Conservation (phyloP, 257 asterid species). For the Ballota nigra region DNA sequence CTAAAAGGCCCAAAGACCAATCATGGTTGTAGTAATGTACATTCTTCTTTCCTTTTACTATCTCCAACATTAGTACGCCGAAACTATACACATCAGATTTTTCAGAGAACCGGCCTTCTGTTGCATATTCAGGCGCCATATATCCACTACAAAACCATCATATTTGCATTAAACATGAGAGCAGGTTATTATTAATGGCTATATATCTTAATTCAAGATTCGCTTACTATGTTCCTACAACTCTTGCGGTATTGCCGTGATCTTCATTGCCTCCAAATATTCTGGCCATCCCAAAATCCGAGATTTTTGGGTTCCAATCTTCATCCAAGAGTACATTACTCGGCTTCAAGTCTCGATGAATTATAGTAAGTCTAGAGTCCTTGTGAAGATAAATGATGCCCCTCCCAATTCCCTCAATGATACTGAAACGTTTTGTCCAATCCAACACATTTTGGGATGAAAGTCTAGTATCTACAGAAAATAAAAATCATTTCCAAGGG, state of each 20-base stretch:
- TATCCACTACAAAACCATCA: slow-evolving; percentile 28
- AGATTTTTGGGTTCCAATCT: slow-evolving; percentile 39
- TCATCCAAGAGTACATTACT: slow-evolving; percentile 37
- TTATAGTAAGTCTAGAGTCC: slow-evolving; percentile 40
- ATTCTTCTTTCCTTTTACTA: slow-evolving; percentile 31
- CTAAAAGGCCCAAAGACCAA: slow-evolving; percentile 28
- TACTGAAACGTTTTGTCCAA: slow-evolving; percentile 34
- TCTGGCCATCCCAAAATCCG: slow-evolving; percentile 48
- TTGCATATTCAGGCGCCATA: slow-evolving; percentile 41
- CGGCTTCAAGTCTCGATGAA: slow-evolving; percentile 42
- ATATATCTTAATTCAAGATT: neutral
- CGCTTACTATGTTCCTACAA: slow-evolving; percentile 46
- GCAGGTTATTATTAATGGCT: neutral
- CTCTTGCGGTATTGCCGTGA: slow-evolving; percentile 35
- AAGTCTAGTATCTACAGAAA: slow-evolving; percentile 3
- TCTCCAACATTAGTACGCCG: slow-evolving; percentile 32
- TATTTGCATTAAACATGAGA: neutral
- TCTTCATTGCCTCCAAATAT: slow-evolving; percentile 38
- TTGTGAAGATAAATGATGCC: slow-evolving; percentile 44
- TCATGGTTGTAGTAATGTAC: slow-evolving; percentile 21
- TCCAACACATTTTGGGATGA: slow-evolving; percentile 9
- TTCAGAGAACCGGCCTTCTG: slow-evolving; percentile 31
- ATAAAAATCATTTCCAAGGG: neutral
- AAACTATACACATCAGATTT: slow-evolving; percentile 34
- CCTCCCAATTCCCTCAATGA: slow-evolving; percentile 34